Base-by-base conservation (phyloP, 441 rosid species). In the Daphne laureola region DNA sequence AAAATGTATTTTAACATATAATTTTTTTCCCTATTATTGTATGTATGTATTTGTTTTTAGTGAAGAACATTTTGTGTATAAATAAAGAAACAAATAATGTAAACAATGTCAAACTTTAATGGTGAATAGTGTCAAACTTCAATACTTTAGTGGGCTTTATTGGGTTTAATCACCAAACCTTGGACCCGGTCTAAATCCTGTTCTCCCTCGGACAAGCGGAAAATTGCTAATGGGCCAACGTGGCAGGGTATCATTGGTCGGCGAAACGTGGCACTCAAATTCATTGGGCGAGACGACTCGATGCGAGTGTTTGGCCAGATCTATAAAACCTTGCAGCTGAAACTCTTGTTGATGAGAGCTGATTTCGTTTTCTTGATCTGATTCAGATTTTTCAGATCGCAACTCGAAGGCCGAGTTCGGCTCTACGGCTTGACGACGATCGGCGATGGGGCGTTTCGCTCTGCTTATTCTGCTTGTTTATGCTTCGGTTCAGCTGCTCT, bases 251-350 rank as follows among this genome's bases (percentile, higher is more conserved):
- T 18, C 8, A 78, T 69, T 81, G 86, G 86, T 0, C 3, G 0
- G 1, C 2, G 15, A 65, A 43, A 57, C 88, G 86, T 82, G 80
- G 73, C 79, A 17, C 15, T 48, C 25, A 49, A 15, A 61, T 3
- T 74, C 51, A 81, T 82, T 84, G 92, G 92, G 38, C 16, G 60
- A 69, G 59, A 79, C 83, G 71, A 46, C 67, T 48, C 74, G 68
- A 70, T n/a, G 31, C 41, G 31, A 64, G 47, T 35, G 26, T 45
- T 31, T 44, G 23, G 36, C 41, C 54, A 61, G 70, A 63, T 77
- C 78, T 65, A 62, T 49, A 61, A 25, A 55, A 4, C 13, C 26
- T 36, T 50, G 13, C 36, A 14, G 54, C 49, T 27, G 6, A 9
- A 12, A 13, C 17, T 17, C 6, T 4, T 31, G 23, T 49, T 51